These are phyloP conservation scores for Beauveria brongniartii DNA, from an alignment of 2,329 filamentous ascomycete species.

Conservation along the genomic window DNA sequence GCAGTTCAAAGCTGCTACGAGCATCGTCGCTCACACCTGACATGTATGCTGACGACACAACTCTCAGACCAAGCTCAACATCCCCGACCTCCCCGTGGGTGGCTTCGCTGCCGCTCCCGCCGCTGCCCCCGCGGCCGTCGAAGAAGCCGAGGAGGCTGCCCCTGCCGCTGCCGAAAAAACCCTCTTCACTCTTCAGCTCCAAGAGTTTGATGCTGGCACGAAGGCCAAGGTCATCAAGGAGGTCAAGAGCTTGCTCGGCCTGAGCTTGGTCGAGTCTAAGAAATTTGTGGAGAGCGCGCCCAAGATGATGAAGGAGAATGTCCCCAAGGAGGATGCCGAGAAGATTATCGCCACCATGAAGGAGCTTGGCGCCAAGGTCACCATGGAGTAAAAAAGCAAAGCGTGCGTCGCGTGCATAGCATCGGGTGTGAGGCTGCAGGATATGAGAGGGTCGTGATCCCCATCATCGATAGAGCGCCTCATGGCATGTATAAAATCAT, in stretches of 20 bases:
- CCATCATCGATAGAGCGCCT: conserved; percentile 9
- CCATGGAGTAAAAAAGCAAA: conserved; percentile 68
- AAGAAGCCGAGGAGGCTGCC: conserved; percentile 83
- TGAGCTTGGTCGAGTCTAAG: conserved; percentile 98
- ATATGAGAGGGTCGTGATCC: background rate
- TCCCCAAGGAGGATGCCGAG: conserved; percentile 97
- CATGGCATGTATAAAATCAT: conserved; percentile 17
- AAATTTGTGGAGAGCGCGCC: conserved; percentile 99
- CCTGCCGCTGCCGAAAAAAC: conserved; percentile 91
- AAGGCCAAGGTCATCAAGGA: conserved; percentile 99
- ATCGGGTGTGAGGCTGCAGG: conserved; percentile 1
- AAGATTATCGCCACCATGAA: conserved; percentile 97
- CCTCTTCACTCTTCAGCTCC: conserved; percentile 91
- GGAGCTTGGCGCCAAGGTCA: conserved; percentile 78
- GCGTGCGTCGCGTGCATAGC: background rate
- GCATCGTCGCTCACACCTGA: no score
- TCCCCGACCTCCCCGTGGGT: conserved; percentile 92
- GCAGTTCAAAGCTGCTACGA: background rate
- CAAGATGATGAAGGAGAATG: conserved; percentile 98
- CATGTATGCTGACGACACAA: background rate
- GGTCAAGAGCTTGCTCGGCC: conserved; percentile 88
- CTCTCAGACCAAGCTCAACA: conserved; percentile 81
- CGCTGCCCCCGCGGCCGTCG: conserved; percentile 51
- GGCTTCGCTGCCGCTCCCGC: conserved; percentile 70
- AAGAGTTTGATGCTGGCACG: conserved; percentile 74